These are phyloP conservation scores for Boletus tylopilopsis DNA, from an alignment of 768 basidiomycete genomes.

Conservation along the genomic window DNA sequence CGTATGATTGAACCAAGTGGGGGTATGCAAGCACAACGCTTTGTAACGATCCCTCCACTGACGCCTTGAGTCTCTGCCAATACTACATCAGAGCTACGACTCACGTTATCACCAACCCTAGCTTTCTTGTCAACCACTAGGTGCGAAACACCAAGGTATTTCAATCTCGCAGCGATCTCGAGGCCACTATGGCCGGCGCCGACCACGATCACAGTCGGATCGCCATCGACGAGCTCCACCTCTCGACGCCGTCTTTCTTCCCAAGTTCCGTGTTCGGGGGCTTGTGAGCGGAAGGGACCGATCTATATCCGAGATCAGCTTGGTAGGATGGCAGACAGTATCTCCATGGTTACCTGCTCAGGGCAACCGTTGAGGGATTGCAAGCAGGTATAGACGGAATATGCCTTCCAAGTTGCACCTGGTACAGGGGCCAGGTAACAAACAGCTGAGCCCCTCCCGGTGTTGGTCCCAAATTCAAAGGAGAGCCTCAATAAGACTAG, in stretches of 20 bases:
- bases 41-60: slow-evolving; percentile 59
- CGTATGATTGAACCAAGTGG: slow-evolving; percentile 52
- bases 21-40: slow-evolving; percentile 51
- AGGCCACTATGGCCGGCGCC: slow-evolving; percentile 70
- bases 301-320: not conserved
- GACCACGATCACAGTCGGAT: slow-evolving; percentile 58
- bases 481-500: slow-evolving; percentile 53
- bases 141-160: slow-evolving; percentile 49
- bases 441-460: slow-evolving; percentile 50
- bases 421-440: slow-evolving; percentile 48
- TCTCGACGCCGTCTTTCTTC: slow-evolving; percentile 26
- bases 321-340: not conserved
- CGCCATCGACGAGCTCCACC: slow-evolving; percentile 38
- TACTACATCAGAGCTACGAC: not conserved
- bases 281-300: not conserved
- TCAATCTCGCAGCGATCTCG: slow-evolving; percentile 59
- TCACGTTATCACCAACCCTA: slow-evolving; percentile 46
- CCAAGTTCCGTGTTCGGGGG: slow-evolving; percentile 38
- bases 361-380: slow-evolving; percentile 55
- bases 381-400: slow-evolving; percentile 56
- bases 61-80: not conserved
- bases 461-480: slow-evolving; percentile 51
- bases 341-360: not conserved
- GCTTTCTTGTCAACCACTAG: slow-evolving; percentile 55
- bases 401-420: slow-evolving; percentile 51